Base-by-base conservation (phyloP, 441 rosid species). In the Metrosideros polymorpha region DNA sequence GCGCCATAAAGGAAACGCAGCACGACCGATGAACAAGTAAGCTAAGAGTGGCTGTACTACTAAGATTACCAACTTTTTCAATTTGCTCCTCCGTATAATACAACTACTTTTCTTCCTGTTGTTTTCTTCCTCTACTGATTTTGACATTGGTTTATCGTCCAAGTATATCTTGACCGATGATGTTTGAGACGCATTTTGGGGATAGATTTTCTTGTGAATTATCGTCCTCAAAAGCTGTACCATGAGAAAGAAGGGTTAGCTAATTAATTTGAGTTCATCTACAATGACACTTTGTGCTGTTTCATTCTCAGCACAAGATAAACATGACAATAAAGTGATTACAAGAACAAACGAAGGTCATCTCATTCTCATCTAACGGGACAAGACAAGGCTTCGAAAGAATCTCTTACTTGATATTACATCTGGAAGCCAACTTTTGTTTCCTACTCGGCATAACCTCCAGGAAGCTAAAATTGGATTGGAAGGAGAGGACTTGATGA, bases 121-220 rank as follows among this genome's bases (percentile, higher is more conserved):
- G 22, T 19, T 83, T 12, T 85, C 89, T 30, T 87, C 89, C 85
- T 77, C 86, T 9, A 86, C 59, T 25, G 83, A 86, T 47, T 84
- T 86, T 53, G 75, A 56, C 9, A 84, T 57, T 24, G 84, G 77
- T 32, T 55, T 27, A 12, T 89, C 88, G 54, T 83, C 88, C 84
- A 90, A 75, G 86, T 77, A 89, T 56, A 88, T 92, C 82, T 88
- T 89, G 14, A 85, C 61, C 42, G 88, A 83, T 54, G 83, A 51
- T 63, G 86, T 61, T 53, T 88, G 66, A 85, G 85, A 84, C 13
- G 85, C 82, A 71, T 86, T 91, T 85, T 89, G 93, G 6, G 91
- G 94, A 88, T 92, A 87, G 75, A 93, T 89, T 85, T 93, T 90
- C 89, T 91, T 94, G 89, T 90, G 92, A 86, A 91, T 89, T 66